Conservation (phyloP, 495 filamentous ascomycete species). For the Penicillium herquei region DNA sequence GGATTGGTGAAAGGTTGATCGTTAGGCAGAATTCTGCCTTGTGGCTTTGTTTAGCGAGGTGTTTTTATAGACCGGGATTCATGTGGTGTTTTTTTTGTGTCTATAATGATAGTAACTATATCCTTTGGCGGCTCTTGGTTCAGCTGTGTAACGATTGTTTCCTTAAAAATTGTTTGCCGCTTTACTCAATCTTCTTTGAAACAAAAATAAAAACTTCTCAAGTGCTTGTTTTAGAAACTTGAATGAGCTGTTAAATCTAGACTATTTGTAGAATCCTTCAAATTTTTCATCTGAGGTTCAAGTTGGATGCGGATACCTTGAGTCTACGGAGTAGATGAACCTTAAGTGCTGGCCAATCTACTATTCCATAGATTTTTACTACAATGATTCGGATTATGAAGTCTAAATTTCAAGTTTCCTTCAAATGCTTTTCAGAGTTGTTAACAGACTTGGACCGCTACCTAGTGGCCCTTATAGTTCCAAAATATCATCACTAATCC, state of each 20-base stretch:
- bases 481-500: no score
- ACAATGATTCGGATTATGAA: no score
- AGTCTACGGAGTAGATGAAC: no score
- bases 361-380: no score
- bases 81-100: not conserved
- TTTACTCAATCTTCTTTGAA: not conserved
- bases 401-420: no score
- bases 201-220: not conserved
- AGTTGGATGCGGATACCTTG: no score
- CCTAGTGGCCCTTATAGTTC: no score
- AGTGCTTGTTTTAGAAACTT: not conserved
- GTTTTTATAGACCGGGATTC: not conserved
- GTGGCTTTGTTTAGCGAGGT: not conserved
- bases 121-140: not conserved
- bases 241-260: not conserved
- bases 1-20: not conserved
- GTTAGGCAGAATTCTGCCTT: not conserved
- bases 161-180: not conserved
- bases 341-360: no score
- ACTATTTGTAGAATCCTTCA: no score
- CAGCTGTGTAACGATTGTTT: not conserved
- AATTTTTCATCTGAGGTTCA: no score
- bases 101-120: not conserved
- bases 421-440: no score
- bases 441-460: no score